These are phyloP conservation scores for Cercospora citrullina DNA, from an alignment of 2,329 filamentous ascomycete species.

Conservation along the genomic window DNA sequence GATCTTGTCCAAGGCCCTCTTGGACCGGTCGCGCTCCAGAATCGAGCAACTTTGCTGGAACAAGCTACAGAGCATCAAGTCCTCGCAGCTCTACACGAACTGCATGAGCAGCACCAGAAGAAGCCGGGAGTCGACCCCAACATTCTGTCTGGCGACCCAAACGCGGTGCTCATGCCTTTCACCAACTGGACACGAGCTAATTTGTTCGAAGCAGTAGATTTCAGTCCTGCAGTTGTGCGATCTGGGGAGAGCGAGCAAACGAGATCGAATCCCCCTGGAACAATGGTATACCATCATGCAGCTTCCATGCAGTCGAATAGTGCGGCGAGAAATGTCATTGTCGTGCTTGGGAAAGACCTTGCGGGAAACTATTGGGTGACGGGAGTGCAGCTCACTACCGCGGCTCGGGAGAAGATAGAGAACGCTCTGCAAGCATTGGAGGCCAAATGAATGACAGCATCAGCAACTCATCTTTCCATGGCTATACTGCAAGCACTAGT, in stretches of 20 bases:
- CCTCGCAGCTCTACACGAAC: not conserved
- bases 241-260: not conserved
- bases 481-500: no score
- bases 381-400: not conserved
- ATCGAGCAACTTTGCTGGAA: not conserved
- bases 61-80: constrained; percentile 1
- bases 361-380: constrained; percentile 1
- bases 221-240: constrained; percentile 33
- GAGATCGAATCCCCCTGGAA: not conserved
- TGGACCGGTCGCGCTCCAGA: not conserved
- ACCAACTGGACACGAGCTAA: constrained; percentile 46
- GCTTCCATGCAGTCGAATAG: not conserved
- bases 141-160: constrained; percentile 23
- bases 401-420: not conserved
- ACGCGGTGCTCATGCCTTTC: constrained; percentile 36
- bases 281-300: constrained; percentile 6
- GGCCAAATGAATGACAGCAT: not conserved
- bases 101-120: not conserved
- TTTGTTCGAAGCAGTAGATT: constrained; percentile 42
- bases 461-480: not conserved
- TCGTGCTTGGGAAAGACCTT: constrained; percentile 7
- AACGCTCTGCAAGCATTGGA: not conserved
- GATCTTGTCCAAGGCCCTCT: not conserved
- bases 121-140: not conserved
- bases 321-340: not conserved